Percentiles rank a stretch among this genome's conserved stretches.
Evolutionary conservation across 345 rosid species (phyloP).

Genomic region (Aegle marmelos): DNA sequence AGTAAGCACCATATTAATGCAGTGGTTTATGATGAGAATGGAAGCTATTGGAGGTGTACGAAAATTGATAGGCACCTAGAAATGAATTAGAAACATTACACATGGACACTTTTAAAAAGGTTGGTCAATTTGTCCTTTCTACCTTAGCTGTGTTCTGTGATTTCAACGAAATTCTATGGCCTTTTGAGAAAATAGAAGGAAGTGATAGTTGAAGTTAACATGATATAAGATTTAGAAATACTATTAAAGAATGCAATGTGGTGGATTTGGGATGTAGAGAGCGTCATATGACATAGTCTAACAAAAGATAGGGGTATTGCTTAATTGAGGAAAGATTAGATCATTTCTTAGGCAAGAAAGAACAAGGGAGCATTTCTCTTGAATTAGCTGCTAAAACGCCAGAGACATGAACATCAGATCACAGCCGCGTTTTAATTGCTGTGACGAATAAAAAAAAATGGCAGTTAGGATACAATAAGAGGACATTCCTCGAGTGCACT

Average conservation of each 20-base stretch:
- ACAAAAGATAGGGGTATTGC: background rate
- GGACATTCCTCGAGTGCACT: too few relatives aligned
- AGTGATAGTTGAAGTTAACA: background rate
- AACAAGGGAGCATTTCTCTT: too few relatives aligned
- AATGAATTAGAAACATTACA: too few relatives aligned
- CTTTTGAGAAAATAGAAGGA: background rate
- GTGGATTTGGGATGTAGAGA: background rate
- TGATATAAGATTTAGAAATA: background rate
- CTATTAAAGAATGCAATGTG: background rate
- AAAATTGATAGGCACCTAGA: background rate
- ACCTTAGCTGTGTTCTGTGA: background rate
- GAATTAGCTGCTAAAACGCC: too few relatives aligned
- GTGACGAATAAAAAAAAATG: too few relatives aligned
- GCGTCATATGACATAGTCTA: background rate
- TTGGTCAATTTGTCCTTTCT: background rate
- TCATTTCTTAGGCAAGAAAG: background rate
- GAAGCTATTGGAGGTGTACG: background rate
- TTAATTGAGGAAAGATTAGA: background rate
- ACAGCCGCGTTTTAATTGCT: too few relatives aligned
- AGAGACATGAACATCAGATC: too few relatives aligned
- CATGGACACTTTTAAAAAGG: background rate
- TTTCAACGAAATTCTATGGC: too few relatives aligned
- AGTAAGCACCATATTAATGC: background rate
- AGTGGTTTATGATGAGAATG: too few relatives aligned
- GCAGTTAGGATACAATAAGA: too few relatives aligned